Conservation (phyloP, 495 filamentous ascomycete genomes). For the Symbiotaphrina buchneri region DNA sequence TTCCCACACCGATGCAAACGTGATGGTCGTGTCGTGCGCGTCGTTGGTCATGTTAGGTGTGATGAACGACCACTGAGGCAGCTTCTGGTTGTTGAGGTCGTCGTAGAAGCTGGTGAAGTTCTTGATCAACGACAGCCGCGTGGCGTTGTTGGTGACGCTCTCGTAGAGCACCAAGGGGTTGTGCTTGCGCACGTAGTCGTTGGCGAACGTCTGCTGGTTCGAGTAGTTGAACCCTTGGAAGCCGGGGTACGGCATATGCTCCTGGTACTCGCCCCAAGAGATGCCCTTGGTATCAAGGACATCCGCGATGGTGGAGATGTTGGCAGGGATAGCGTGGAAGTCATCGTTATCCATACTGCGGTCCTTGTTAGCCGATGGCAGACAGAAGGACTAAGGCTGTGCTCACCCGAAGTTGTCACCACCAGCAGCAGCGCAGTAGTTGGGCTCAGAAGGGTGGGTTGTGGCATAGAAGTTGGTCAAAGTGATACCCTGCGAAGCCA, state of each 20-base stretch:
- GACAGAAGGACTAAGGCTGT: too few species aligned
- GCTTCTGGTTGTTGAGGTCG: constrained; percentile 28
- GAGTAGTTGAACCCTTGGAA: constrained; percentile 34
- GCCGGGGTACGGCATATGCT: constrained; percentile 44
- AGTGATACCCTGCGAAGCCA: constrained; percentile 38
- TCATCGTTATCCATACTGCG: constrained; percentile 48
- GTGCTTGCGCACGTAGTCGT: constrained; percentile 63
- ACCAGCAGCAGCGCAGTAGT: constrained; percentile 38
- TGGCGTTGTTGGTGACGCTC: constrained; percentile 26
- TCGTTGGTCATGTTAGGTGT: constrained; percentile 50
- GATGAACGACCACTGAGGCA: constrained; percentile 55
- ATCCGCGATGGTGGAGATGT: constrained; percentile 46
- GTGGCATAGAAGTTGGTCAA: constrained; percentile 39
- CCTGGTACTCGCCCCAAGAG: constrained; percentile 47
- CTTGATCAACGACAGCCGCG: constrained; percentile 38
- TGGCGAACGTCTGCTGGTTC: constrained; percentile 27
- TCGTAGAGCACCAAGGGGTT: constrained; percentile 40
- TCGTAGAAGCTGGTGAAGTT: constrained; percentile 39
- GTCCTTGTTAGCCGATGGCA: too few species aligned
- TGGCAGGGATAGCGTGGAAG: constrained; percentile 28
- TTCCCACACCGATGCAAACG: constrained; percentile 32
- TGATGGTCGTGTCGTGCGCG: constrained; percentile 45
- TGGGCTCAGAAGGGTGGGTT: constrained; percentile 49
- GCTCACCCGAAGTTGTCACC: constrained; percentile 48
- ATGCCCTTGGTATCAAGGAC: constrained; percentile 45